A percentile compares a stretch with the other conserved stretches of the same genome.
phyloP scores from a whole-genome alignment of 2,329 filamentous ascomycete genomes.

The Polytolypa hystricis region DNA sequence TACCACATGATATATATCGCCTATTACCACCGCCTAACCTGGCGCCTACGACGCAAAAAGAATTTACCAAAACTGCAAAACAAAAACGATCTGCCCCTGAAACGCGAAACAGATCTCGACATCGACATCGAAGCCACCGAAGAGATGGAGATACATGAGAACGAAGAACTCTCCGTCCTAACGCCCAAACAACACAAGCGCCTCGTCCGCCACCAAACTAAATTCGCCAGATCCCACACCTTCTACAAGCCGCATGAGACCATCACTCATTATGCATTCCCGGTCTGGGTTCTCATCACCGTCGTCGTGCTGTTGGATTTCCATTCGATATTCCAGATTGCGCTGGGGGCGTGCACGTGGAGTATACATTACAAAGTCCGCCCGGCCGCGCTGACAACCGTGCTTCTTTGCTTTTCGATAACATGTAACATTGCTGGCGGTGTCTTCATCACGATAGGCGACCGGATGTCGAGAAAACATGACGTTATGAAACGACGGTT shows the following conservation, averaged over 20 bases:
- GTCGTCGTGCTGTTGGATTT: slow-evolving; percentile 70
- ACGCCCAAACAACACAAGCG: slow-evolving; percentile 54
- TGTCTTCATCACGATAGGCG: slow-evolving; percentile 64
- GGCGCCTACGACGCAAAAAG: slow-evolving; percentile 53
- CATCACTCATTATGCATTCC: slow-evolving; percentile 68
- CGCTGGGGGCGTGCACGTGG: slow-evolving; percentile 69
- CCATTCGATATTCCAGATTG: slow-evolving; percentile 70
- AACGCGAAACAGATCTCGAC: slow-evolving; percentile 29
- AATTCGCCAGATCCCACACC: slow-evolving; percentile 71
- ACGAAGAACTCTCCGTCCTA: slow-evolving; percentile 53
- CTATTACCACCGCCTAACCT: slow-evolving; percentile 57
- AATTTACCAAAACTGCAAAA: slow-evolving; percentile 52
- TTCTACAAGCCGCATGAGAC: slow-evolving; percentile 89
- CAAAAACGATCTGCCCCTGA: slow-evolving; percentile 55
- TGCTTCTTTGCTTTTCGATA: slow-evolving; percentile 70
- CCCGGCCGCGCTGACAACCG: slow-evolving; percentile 62
- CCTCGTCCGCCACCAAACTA: slow-evolving; percentile 65
- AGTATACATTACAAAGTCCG: slow-evolving; percentile 60
- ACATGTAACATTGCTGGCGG: slow-evolving; percentile 67
- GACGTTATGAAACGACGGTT: slow-evolving; percentile 69
- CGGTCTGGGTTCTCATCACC: slow-evolving; percentile 59
- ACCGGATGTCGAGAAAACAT: slow-evolving; percentile 70
- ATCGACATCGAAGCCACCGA: slow-evolving; percentile 32
- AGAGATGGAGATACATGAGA: slow-evolving; percentile 29
- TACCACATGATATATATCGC: slow-evolving; percentile 81